phyloP scores from a whole-genome alignment of 441 rosid genomes.

The Adansonia madagascariensis region DNA sequence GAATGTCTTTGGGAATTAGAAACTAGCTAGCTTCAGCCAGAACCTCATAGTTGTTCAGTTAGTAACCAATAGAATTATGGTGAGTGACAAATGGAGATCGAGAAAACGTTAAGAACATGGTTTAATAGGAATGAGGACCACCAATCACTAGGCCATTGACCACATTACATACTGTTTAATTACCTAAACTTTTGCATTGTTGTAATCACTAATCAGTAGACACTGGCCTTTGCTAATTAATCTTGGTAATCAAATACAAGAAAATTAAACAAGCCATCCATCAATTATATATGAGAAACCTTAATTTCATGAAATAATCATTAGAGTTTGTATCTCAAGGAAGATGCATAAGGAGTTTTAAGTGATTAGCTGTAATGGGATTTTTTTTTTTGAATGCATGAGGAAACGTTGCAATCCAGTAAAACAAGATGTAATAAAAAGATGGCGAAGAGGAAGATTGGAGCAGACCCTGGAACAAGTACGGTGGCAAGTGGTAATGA shows the following conservation, averaged over 20 bases:
- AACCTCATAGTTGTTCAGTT: not conserved
- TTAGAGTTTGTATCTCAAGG: not conserved
- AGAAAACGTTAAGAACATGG: not conserved
- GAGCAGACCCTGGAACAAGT: too few species aligned
- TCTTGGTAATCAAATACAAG: not conserved
- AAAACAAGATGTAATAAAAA: too few species aligned
- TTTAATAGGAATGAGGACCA: not conserved
- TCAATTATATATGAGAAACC: not conserved
- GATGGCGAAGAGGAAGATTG: too few species aligned
- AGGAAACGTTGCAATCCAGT: too few species aligned
- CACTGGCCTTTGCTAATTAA: not conserved
- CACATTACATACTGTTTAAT: not conserved
- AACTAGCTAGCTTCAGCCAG: conserved; percentile 1
- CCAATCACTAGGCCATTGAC: not conserved
- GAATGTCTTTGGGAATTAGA: not conserved
- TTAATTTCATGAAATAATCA: not conserved
- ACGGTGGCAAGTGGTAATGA: too few species aligned
- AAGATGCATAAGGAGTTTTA: not conserved
- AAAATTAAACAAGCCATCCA: not conserved
- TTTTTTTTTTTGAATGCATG: too few species aligned
- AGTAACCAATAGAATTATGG: not conserved
- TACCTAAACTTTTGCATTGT: not conserved
- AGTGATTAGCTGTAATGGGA: not conserved
- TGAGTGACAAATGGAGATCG: not conserved
- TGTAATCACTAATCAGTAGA: not conserved